Conservation (phyloP, 2,329 filamentous ascomycete species). For the Chrysoporthe deuterocubensis region DNA sequence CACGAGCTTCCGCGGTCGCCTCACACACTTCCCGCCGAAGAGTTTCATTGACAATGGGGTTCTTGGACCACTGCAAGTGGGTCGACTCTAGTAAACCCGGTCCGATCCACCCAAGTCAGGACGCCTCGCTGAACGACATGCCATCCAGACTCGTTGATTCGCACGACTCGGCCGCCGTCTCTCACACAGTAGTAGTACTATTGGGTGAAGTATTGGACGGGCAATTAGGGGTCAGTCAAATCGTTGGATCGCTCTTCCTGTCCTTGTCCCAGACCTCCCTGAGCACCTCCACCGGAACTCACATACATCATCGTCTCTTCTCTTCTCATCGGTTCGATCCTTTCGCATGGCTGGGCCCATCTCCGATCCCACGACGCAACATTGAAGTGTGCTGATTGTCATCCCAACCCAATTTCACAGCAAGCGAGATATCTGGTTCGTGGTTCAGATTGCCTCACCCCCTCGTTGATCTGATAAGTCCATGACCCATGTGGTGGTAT, state of each 20-base stretch:
- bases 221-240: conserved; percentile 19
- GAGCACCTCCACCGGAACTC: conserved; percentile 16
- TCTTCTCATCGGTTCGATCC: conserved; percentile 7
- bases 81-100: conserved; percentile 19
- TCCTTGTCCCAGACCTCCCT: conserved; percentile 10
- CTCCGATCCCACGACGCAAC: conserved; percentile 22
- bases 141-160: conserved; percentile 25
- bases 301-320: conserved; percentile 11
- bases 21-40: conserved; percentile 16
- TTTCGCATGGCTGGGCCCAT: conserved; percentile 10
- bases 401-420: conserved; percentile 2
- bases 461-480: conserved; percentile 18
- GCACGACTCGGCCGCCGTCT: conserved; percentile 21
- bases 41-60: conserved; percentile 24
- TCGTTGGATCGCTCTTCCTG: conserved; percentile 17
- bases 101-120: conserved; percentile 24
- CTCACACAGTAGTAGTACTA: conserved; percentile 27
- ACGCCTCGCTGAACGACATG: conserved; percentile 24
- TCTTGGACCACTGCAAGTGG: conserved; percentile 27
- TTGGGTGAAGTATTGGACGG: conserved; percentile 23
- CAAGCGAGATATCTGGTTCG: conserved; percentile 7
- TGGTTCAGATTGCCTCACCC: background rate
- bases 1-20: conserved; percentile 11
- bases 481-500: conserved; percentile 17
- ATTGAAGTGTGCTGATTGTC: conserved; percentile 3